Evolutionary conservation across 176 grass and related monocot species (phyloP), one percentile per base, ranked within the genome.

Genomic region (Poa pratensis): DNA sequence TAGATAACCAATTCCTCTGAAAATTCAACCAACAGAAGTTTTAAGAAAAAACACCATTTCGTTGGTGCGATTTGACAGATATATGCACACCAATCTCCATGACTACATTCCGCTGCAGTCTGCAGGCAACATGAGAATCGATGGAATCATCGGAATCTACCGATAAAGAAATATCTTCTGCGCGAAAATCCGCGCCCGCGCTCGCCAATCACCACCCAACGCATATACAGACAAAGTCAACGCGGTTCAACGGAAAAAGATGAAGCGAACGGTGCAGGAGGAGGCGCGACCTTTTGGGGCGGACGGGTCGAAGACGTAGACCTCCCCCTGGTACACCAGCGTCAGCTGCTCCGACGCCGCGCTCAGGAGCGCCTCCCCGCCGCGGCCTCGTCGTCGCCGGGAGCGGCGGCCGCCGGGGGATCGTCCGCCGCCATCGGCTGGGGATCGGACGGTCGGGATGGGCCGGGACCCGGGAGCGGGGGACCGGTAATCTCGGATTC

Each of bases 241-340:
- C 82, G 9, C 73, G 23, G 30, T 35, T 27, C 48, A 35, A 45
- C 54, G 59, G 68, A 35, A 26, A 22, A 6, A 76, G 26, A 19
- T 42, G 23, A 69, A 40, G 68, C 69, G 46, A 48, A 59, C 17
- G 11, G 81, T 85, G 73, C 53, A 87, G 62, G 82, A 78, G 78
- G 82, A 78, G 78, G 82, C 24, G 59, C 53, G 59, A 94, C 90
- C 93, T 94, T 94, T 79, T 90, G 85, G 61, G 93, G 87, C 32
- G 93, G 74, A 94, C 93, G 82, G 88, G 80, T 94, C 93, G 87
- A 94, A 94, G 86, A 94, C 88, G 79, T 81, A 92, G 75, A 92
- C 93, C 69, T 94, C 93, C 34, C 93, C 93, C 85, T 92, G 93
- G 83, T 92, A 94, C 55, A 91, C 76, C 37, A 92, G 64, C 51